Evolutionary conservation across 2,329 filamentous ascomycete species (phyloP).

Genomic region (Incumbomyces delicatus): DNA sequence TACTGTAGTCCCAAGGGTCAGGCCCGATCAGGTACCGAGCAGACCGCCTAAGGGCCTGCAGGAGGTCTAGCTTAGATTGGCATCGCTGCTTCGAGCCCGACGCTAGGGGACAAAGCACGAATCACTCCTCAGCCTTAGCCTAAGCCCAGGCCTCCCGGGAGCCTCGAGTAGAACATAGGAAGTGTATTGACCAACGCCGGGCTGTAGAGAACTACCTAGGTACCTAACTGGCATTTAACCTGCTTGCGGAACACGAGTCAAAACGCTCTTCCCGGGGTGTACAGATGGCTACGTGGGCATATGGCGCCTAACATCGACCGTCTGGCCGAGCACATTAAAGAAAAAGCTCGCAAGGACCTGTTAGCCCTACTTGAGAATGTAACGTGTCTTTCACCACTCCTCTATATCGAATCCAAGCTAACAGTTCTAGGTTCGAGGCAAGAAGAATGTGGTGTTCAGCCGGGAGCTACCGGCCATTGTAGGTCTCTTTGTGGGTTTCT

Average conservation of each 20-base stretch:
- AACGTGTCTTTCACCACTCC: slow-evolving; percentile 42
- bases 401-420: background rate
- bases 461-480: slow-evolving; percentile 81
- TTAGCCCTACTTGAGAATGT: slow-evolving; percentile 88
- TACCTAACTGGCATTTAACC: too few relatives aligned
- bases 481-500: slow-evolving; percentile 87
- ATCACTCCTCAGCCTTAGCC: too few relatives aligned
- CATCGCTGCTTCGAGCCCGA: too few relatives aligned
- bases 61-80: too few relatives aligned
- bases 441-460: slow-evolving; percentile 96
- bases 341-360: slow-evolving; percentile 70
- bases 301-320: slow-evolving; percentile 36
- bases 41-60: background rate
- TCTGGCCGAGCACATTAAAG: slow-evolving; percentile 38
- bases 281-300: background rate
- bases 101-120: too few relatives aligned
- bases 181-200: too few relatives aligned
- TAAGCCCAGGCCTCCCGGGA: background rate
- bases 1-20: background rate
- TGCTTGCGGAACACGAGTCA: background rate
- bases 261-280: background rate
- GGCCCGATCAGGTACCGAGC: background rate
- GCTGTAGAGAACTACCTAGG: too few relatives aligned
- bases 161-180: background rate
- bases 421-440: slow-evolving; percentile 70